Conservation (phyloP, 2,329 filamentous ascomycete genomes). For the Aspergillus ochraceoroseus region DNA sequence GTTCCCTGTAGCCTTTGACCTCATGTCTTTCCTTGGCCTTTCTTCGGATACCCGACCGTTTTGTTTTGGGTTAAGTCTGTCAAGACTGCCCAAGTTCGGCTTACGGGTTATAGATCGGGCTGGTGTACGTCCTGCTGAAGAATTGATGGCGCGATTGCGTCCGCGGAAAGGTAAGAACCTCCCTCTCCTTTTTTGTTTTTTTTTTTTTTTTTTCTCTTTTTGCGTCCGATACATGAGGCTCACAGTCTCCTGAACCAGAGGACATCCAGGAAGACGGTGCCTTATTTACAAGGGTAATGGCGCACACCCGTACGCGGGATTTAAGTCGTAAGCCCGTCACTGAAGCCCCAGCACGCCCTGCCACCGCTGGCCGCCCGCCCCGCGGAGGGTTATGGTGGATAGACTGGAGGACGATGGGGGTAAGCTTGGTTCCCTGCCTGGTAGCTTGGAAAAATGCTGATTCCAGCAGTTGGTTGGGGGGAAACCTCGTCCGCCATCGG, state of each 20-base stretch:
- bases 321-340: constrained; percentile 17
- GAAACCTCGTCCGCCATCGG: no score
- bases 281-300: constrained; percentile 17
- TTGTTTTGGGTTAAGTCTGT: constrained; percentile 14
- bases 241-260: constrained; percentile 5
- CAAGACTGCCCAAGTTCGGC: constrained; percentile 17
- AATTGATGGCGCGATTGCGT: constrained; percentile 17
- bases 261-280: constrained; percentile 14
- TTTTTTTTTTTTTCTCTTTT: neutral
- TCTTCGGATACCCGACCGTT: constrained; percentile 1
- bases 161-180: constrained; percentile 13
- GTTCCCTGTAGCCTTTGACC: neutral
- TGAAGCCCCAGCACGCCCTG: constrained; percentile 12
- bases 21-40: neutral
- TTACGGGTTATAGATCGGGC: constrained; percentile 19
- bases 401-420: constrained; percentile 12
- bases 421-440: constrained; percentile 4
- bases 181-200: neutral
- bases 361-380: neutral
- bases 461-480: constrained; percentile 4
- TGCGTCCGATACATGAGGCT: neutral
- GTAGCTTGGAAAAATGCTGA: neutral
- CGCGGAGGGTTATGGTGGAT: constrained; percentile 6
- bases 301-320: constrained; percentile 17
- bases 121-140: constrained; percentile 19